phyloP scores from a whole-genome alignment of 306 rosid species.

The Rubus parviflorus region DNA sequence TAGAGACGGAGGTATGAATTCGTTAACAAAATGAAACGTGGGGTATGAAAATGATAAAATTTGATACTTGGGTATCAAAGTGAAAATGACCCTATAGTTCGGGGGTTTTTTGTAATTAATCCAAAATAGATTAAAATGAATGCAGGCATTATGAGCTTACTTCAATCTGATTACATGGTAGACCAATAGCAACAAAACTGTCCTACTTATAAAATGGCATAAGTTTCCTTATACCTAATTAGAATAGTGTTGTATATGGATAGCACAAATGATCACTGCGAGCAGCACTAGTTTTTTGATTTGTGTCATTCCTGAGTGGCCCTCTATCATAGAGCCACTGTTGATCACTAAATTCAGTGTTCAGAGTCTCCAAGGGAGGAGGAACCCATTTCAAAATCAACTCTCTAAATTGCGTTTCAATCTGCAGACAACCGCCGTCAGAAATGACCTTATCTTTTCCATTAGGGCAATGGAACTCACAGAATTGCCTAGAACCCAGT shows the following conservation, averaged over 20 bases:
- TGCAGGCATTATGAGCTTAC: background rate
- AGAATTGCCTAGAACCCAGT: background rate
- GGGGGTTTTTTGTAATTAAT: no score
- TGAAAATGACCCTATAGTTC: no score
- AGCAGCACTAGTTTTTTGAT: background rate
- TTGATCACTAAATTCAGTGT: background rate
- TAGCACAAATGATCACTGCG: background rate
- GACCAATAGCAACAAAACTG: background rate
- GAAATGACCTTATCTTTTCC: background rate
- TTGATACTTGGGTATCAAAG: no score
- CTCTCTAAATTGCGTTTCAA: background rate
- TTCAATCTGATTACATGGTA: background rate
- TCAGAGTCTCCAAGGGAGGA: background rate
- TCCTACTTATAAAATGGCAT: background rate
- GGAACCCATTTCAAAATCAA: slow-evolving; percentile 5
- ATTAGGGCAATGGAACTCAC: background rate
- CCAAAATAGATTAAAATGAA: background rate
- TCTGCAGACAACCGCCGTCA: background rate
- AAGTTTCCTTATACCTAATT: background rate
- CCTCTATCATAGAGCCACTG: slow-evolving; percentile 3
- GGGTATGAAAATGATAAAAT: no score
- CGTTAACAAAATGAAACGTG: no score
- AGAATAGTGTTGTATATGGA: slow-evolving; percentile 5
- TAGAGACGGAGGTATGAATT: no score
- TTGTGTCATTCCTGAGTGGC: background rate